Conservation (phyloP, 306 rosid species). For the Quercus variabilis region DNA sequence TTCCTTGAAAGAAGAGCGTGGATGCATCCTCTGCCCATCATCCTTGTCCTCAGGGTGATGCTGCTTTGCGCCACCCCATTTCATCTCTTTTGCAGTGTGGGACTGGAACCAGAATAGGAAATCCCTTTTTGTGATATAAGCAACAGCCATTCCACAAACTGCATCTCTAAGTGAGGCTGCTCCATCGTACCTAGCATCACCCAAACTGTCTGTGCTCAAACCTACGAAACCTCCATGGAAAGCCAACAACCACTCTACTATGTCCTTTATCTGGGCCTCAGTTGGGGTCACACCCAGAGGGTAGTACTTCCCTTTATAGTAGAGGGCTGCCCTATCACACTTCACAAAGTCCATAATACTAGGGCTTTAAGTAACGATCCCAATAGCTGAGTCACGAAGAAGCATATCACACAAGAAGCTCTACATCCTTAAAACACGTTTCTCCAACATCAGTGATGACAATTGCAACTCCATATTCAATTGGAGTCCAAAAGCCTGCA, state of each 20-base stretch:
- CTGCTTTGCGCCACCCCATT: conserved; percentile 99
- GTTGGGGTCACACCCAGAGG: conserved; percentile 79
- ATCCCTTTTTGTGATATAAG: conserved; percentile 72
- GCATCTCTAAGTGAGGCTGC: conserved; percentile 90
- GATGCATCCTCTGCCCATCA: conserved; percentile 97
- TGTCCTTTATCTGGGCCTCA: conserved; percentile 79
- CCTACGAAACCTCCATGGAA: conserved; percentile 86
- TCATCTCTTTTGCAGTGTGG: conserved; percentile 84
- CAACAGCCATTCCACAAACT: conserved; percentile 97
- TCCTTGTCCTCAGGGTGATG: conserved; percentile 98
- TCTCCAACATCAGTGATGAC: conserved; percentile 68
- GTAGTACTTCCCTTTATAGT: conserved; percentile 59
- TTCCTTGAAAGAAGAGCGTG: conserved; percentile 95
- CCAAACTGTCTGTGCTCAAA: conserved; percentile 93
- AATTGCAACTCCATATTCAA: conserved; percentile 89
- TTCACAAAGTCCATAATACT: conserved; percentile 86
- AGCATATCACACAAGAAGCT: conserved; percentile 95
- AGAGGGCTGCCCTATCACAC: conserved; percentile 94
- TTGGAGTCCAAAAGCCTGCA: conserved; percentile 97
- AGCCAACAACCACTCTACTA: conserved; percentile 78
- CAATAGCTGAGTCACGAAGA: conserved; percentile 83
- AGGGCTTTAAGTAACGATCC: conserved; percentile 85
- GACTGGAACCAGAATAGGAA: conserved; percentile 97
- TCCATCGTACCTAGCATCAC: conserved; percentile 89
- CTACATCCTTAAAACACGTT: conserved; percentile 81